phyloP scores from a whole-genome alignment of 2,329 filamentous ascomycete species.

The Cryphonectria parasitica region DNA sequence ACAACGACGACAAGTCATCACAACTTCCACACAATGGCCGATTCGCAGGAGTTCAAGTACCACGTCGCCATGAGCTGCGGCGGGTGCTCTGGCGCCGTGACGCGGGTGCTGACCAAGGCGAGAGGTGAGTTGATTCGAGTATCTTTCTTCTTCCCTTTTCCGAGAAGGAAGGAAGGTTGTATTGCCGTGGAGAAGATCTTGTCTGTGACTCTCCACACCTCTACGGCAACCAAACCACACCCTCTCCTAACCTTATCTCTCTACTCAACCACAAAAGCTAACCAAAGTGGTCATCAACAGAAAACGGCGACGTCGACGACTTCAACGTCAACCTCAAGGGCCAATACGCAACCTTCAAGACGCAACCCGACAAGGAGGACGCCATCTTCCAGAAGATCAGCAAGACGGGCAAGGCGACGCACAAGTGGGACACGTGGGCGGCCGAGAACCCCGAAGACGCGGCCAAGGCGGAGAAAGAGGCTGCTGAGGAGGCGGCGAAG shows the following conservation, averaged over 20 bases:
- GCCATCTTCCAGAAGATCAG: slow-evolving; percentile 80
- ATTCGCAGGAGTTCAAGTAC: slow-evolving; percentile 90
- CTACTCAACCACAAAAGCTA: neutral
- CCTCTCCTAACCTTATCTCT: neutral
- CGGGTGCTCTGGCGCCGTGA: slow-evolving; percentile 93
- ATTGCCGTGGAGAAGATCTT: neutral
- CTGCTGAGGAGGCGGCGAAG: neutral
- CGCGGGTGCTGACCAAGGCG: slow-evolving; percentile 89
- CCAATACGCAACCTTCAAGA: slow-evolving; percentile 79
- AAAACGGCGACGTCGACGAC: slow-evolving; percentile 66
- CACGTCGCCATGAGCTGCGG: slow-evolving; percentile 92
- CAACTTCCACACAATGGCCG: slow-evolving; percentile 61
- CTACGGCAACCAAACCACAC: no score
- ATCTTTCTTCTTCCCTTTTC: no score
- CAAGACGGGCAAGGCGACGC: slow-evolving; percentile 87
- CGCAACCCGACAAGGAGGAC: slow-evolving; percentile 73
- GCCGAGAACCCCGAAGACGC: slow-evolving; percentile 62
- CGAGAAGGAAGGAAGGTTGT: neutral
- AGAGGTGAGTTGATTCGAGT: slow-evolving; percentile 61
- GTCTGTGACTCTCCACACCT: neutral
- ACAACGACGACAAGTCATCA: neutral
- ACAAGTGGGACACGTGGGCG: slow-evolving; percentile 71
- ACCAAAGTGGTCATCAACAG: slow-evolving; percentile 48
- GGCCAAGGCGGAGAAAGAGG: slow-evolving; percentile 14
- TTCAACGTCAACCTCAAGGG: slow-evolving; percentile 87